A percentile compares a stretch with the other conserved stretches of the same genome.
Conservation (phyloP, 169 alveolate species). For the Eimeria acervulina region DNA sequence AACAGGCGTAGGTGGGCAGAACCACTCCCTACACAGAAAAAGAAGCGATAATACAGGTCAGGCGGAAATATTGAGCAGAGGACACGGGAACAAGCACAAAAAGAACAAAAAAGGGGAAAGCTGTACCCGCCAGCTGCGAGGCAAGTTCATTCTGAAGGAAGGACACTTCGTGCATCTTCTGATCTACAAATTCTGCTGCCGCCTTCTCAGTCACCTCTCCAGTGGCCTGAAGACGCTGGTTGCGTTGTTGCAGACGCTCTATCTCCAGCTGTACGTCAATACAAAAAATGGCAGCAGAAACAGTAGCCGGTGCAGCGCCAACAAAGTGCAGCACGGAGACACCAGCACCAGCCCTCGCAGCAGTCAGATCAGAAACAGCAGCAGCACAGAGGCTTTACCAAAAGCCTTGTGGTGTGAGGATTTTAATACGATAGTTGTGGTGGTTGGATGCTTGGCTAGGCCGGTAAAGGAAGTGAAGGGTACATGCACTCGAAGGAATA, state of each 20-base stretch:
- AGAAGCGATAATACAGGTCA: too few species aligned
- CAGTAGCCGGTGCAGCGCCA: not conserved
- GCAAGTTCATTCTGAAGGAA: conserved; percentile 82
- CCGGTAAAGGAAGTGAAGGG: not conserved
- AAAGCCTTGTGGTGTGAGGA: not conserved
- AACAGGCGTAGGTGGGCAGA: not conserved
- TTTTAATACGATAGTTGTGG: not conserved
- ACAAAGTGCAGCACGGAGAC: not conserved
- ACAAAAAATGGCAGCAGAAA: not conserved
- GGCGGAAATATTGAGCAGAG: too few species aligned
- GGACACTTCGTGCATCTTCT: conserved; percentile 80
- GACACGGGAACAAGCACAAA: not conserved
- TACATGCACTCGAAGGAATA: not conserved
- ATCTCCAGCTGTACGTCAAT: conserved; percentile 56
- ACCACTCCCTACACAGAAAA: not conserved
- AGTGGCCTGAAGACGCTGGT: conserved; percentile 75
- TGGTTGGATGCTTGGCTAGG: not conserved
- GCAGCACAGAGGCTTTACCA: not conserved
- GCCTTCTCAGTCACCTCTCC: conserved; percentile 85
- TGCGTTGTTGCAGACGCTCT: conserved; percentile 66
- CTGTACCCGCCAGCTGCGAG: conserved; percentile 75
- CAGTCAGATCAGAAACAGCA: not conserved
- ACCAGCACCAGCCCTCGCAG: not conserved
- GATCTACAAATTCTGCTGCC: conserved; percentile 83
- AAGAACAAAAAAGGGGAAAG: not conserved